A percentile compares a stretch with the other conserved stretches of the same genome.
phyloP scores from a whole-genome alignment of 192 early-diverging fungal genomes.

The Chytriomyces sp. region DNA sequence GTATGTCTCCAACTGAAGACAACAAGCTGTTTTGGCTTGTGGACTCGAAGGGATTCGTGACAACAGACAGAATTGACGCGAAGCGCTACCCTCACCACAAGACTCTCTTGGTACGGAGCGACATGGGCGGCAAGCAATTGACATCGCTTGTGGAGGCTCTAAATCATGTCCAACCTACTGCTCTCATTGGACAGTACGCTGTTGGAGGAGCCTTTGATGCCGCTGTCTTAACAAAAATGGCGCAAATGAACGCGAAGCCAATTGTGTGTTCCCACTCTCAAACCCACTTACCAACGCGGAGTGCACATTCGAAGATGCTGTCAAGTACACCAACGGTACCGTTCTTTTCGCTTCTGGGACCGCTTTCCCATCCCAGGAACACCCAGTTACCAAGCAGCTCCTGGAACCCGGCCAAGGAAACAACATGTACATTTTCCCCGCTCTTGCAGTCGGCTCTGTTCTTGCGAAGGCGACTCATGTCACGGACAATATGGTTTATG shows the following conservation, averaged over 20 bases:
- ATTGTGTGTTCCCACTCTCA: slow-evolving; percentile 84
- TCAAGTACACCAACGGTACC: slow-evolving; percentile 79
- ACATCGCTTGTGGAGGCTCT: slow-evolving; percentile 72
- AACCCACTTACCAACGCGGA: slow-evolving; percentile 90
- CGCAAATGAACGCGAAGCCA: slow-evolving; percentile 69
- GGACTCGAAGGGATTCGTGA: slow-evolving; percentile 92
- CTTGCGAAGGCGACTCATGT: slow-evolving; percentile 68
- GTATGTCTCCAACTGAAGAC: slow-evolving; percentile 71
- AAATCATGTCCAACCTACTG: slow-evolving; percentile 85
- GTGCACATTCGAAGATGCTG: slow-evolving; percentile 92
- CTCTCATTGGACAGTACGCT: slow-evolving; percentile 87
- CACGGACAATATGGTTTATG: slow-evolving; percentile 79
- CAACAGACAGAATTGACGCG: slow-evolving; percentile 82
- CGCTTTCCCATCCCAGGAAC: slow-evolving; percentile 75
- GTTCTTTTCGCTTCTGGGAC: slow-evolving; percentile 97
- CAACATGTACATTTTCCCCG: slow-evolving; percentile 96
- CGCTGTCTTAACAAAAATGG: slow-evolving; percentile 73
- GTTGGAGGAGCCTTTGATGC: slow-evolving; percentile 75
- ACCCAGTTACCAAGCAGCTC: slow-evolving; percentile 1
- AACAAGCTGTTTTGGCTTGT: slow-evolving; percentile 79
- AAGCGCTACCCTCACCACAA: slow-evolving; percentile 42
- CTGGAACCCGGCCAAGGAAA: slow-evolving; percentile 82
- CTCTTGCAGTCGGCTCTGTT: slow-evolving; percentile 81
- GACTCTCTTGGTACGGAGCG: slow-evolving; percentile 77
- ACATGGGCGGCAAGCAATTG: slow-evolving; percentile 82